A percentile compares a stretch with the other conserved stretches of the same genome.
These are phyloP conservation scores for Taxawa tesnikishii DNA, from an alignment of 2,329 filamentous ascomycete genomes.

Conservation along the genomic window DNA sequence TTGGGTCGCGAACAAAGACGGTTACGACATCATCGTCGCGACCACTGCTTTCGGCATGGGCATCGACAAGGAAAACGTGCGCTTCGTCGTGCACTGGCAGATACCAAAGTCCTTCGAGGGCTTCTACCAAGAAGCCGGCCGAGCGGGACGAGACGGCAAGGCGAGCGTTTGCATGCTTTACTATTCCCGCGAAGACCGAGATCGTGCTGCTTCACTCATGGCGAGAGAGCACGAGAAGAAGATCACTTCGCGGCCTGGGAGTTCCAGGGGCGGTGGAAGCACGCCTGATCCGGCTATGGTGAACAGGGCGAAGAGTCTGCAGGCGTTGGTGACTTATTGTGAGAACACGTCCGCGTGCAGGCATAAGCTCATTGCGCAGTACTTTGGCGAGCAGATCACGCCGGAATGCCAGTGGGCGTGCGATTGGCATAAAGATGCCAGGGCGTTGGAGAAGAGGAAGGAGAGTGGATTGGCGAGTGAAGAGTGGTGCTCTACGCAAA, in stretches of 20 bases:
- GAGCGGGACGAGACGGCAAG: constrained; percentile 80
- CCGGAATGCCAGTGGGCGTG: constrained; percentile 33
- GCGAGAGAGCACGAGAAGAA: constrained; percentile 26
- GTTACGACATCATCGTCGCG: constrained; percentile 85
- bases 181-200: constrained; percentile 77
- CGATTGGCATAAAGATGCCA: constrained; percentile 35
- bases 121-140: constrained; percentile 90
- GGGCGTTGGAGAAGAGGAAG: constrained; percentile 28
- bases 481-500: constrained; percentile 37
- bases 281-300: constrained; percentile 25
- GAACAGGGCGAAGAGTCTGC: constrained; percentile 30
- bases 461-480: constrained; percentile 32
- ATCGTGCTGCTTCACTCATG: constrained; percentile 52
- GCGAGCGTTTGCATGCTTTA: constrained; percentile 81
- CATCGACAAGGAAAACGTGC: constrained; percentile 89
- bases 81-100: constrained; percentile 91
- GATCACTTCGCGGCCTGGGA: constrained; percentile 34
- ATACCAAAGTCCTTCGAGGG: constrained; percentile 90
- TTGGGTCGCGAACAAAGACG: constrained; percentile 61
- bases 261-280: constrained; percentile 22
- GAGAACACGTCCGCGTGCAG: constrained; percentile 63
- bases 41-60: constrained; percentile 98
- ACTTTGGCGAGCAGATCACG: constrained; percentile 55
- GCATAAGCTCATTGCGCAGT: constrained; percentile 61
- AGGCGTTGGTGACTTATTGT: constrained; percentile 63